Evolutionary conservation across 2,329 filamentous ascomycete genomes (phyloP).

Genomic region (Exophiala viscosa): DNA sequence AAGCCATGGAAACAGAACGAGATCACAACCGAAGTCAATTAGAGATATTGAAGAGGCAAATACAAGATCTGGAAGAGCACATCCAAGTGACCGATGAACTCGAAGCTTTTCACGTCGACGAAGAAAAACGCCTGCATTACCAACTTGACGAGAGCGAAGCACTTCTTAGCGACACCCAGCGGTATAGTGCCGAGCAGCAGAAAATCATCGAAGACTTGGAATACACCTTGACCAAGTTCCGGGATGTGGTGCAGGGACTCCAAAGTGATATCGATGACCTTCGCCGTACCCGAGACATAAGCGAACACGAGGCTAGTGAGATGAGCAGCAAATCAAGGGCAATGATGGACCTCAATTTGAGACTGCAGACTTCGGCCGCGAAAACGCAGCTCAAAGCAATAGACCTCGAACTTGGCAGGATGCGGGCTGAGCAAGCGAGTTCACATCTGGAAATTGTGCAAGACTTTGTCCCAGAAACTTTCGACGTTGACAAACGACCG

Average conservation of each 20-base stretch:
- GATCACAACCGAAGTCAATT: slow-evolving; percentile 49
- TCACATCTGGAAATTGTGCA: slow-evolving; percentile 87
- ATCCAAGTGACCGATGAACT: slow-evolving; percentile 94
- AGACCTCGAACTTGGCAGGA: slow-evolving; percentile 77
- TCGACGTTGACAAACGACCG: slow-evolving; percentile 74
- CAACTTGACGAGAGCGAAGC: slow-evolving; percentile 86
- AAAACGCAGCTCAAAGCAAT: slow-evolving; percentile 95
- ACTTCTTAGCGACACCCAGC: slow-evolving; percentile 75
- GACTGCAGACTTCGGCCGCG: slow-evolving; percentile 81
- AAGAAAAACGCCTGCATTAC: slow-evolving; percentile 82
- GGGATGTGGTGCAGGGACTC: slow-evolving; percentile 79
- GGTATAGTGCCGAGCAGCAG: slow-evolving; percentile 71
- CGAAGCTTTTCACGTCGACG: slow-evolving; percentile 72
- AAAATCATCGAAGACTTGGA: slow-evolving; percentile 80
- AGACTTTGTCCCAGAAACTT: slow-evolving; percentile 81
- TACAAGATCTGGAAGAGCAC: slow-evolving; percentile 82
- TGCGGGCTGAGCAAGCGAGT: slow-evolving; percentile 83
- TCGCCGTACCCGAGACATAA: slow-evolving; percentile 79
- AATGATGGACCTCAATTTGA: slow-evolving; percentile 96
- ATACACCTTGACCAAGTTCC: slow-evolving; percentile 82
- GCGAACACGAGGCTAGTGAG: slow-evolving; percentile 87
- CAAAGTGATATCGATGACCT: slow-evolving; percentile 89
- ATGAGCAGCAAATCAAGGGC: slow-evolving; percentile 82
- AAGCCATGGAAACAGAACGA: slow-evolving; percentile 84
- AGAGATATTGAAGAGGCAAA: slow-evolving; percentile 39